phyloP scores from a whole-genome alignment of 345 rosid species.

The Linum tenue region DNA sequence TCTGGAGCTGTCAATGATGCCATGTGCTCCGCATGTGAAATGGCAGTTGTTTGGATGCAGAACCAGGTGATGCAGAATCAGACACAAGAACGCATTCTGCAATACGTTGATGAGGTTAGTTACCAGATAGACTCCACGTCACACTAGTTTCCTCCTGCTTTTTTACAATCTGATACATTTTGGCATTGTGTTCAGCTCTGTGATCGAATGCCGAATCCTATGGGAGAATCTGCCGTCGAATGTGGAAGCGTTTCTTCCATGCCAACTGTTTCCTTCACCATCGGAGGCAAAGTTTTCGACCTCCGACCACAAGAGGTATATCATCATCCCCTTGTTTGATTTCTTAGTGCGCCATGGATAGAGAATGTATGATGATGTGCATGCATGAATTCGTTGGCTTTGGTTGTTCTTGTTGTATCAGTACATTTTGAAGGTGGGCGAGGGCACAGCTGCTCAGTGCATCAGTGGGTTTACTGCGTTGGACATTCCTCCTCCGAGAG shows the following conservation, averaged over 20 bases:
- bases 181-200: constrained; percentile 16
- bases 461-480: constrained; percentile 27
- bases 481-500: constrained; percentile 26
- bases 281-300: constrained; percentile 17
- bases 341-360: too few relatives aligned
- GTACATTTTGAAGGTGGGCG: constrained; percentile 26
- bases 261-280: constrained; percentile 23
- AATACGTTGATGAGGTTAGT: constrained; percentile 18
- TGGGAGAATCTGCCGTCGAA: constrained; percentile 24
- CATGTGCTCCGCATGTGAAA: constrained; percentile 27
- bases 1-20: constrained; percentile 16
- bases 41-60: constrained; percentile 31
- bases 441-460: constrained; percentile 22
- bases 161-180: not conserved
- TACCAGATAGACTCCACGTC: not conserved
- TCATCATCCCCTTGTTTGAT: too few relatives aligned
- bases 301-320: constrained; percentile 22
- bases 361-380: too few relatives aligned
- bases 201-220: constrained; percentile 18
- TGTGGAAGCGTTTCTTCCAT: constrained; percentile 21
- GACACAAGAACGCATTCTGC: constrained; percentile 19
- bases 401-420: constrained; percentile 2
- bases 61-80: constrained; percentile 21
- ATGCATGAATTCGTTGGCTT: not conserved
- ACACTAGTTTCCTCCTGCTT: not conserved